Base-by-base conservation (phyloP, 1,139 yeast genomes). In the Kodamaea suecica region DNA sequence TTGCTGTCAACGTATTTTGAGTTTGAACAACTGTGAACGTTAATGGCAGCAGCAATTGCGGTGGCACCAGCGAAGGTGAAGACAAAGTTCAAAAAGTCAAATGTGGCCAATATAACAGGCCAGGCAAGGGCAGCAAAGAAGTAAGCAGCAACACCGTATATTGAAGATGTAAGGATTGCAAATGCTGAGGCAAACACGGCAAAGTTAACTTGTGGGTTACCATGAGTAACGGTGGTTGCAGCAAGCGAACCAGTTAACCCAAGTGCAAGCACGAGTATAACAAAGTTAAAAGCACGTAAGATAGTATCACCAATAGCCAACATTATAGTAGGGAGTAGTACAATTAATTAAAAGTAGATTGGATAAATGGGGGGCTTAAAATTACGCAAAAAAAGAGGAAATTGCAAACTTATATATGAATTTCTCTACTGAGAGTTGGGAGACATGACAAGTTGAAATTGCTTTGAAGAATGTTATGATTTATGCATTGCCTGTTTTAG, bases 31-130 rank as follows among this genome's bases (percentile, higher is more conserved):
- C 95, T 83, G 76, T 88, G 96, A 44, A 72, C 76, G 63, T 87
- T 78, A 59, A 84, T 80, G 52, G 81, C 94, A 45, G 88, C 95
- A 39, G 97, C 97, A 60, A 92, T 70, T 36, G 96, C 95, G 39
- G 95, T 79, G 48, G 92, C 97, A 49, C 86, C 97, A 38, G 97
- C 80, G 65, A 92, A 86, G 41, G 95, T 81, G 78, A 92, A 90
- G 48, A 90, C 84, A 56, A 81, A 68, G 76, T 88, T 87, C 64
- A 92, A 71, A 66, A 87, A 81, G 73, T 92, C 98, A 56, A 86
- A 67, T 38, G 70, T 52, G 39, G 82, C 78, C 59, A 86, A 66
- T 47, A 88, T 61, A 39, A 85, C 64, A 49, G 97, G 97, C 83
- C 94, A 85, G 33, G 95, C 95, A 45, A 90, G 72, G 47, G 82